These are phyloP conservation scores for Arabidopsis hybrid DNA, from an alignment of 441 rosid genomes.

Conservation along the genomic window DNA sequence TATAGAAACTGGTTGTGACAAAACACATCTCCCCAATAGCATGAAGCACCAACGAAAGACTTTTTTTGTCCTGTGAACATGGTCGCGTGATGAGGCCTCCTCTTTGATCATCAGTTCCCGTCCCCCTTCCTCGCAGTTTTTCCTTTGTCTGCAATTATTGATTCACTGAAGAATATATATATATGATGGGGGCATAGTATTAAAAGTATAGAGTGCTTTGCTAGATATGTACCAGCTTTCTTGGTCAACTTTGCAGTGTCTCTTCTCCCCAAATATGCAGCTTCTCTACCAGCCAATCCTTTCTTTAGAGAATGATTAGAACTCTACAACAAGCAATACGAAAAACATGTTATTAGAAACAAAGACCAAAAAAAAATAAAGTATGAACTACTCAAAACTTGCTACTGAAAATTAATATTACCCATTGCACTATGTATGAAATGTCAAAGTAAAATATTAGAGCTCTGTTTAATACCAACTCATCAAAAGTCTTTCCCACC, in stretches of 20 bases:
- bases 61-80: conserved; percentile 31
- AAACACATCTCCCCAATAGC: conserved; percentile 96
- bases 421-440: not conserved
- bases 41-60: conserved; percentile 75
- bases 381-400: conserved; percentile 1
- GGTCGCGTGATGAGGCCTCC: conserved; percentile 58
- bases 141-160: conserved; percentile 69
- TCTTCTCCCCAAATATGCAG: conserved; percentile 62
- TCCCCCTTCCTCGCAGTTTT: conserved; percentile 97
- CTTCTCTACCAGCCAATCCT: conserved; percentile 67
- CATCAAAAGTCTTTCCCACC: conserved; percentile 84
- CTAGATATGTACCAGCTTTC: conserved; percentile 69
- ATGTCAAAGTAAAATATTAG: too few species aligned
- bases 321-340: conserved; percentile 51
- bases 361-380: not conserved
- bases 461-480: conserved; percentile 61
- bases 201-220: conserved; percentile 27
- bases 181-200: conserved; percentile 4
- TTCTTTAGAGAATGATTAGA: conserved; percentile 70
- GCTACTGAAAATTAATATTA: not conserved
- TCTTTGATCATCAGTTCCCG: conserved; percentile 91
- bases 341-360: conserved; percentile 22
- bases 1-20: conserved; percentile 79
- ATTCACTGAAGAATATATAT: conserved; percentile 21
- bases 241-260: conserved; percentile 72